Evolutionary conservation across 345 rosid species (phyloP).

Genomic region (Salix arbutifolia): DNA sequence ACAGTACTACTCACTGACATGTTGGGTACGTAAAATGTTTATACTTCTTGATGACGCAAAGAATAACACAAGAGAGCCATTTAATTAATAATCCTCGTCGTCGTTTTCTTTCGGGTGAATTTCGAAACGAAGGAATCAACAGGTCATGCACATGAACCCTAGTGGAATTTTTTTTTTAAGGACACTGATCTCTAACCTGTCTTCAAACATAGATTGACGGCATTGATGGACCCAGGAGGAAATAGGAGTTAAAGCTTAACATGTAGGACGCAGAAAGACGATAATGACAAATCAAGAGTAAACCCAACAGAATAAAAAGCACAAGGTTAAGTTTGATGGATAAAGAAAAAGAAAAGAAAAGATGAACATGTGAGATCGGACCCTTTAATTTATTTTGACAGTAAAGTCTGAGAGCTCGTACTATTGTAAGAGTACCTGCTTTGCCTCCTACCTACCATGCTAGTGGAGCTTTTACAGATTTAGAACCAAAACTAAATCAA

Average conservation of each 20-base stretch:
- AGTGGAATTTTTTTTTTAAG: not conserved
- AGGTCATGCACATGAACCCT: conserved; percentile 6
- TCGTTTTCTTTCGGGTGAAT: not conserved
- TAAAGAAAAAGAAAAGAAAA: not conserved
- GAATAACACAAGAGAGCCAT: not conserved
- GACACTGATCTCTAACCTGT: not conserved
- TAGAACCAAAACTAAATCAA: not conserved
- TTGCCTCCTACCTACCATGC: not conserved
- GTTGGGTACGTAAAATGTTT: not conserved
- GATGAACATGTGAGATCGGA: conserved; percentile 10
- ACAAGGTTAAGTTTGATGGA: conserved; percentile 9
- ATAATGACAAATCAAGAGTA: not conserved
- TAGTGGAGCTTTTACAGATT: not conserved
- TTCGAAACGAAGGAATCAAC: not conserved
- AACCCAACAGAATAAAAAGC: conserved; percentile 13
- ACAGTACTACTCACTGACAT: not conserved
- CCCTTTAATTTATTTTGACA: not conserved
- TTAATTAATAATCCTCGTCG: not conserved
- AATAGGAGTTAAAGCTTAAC: not conserved
- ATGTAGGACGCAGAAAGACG: conserved; percentile 1
- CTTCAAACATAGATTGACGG: not conserved
- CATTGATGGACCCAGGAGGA: conserved; percentile 6
- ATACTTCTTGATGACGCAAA: not conserved
- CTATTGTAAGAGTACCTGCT: not conserved
- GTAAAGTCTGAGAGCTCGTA: conserved; percentile 11